Percentiles rank a stretch among this genome's conserved stretches.
Evolutionary conservation across 73 alveolate genomes (phyloP).

Genomic region (Uronychia binucleata): DNA sequence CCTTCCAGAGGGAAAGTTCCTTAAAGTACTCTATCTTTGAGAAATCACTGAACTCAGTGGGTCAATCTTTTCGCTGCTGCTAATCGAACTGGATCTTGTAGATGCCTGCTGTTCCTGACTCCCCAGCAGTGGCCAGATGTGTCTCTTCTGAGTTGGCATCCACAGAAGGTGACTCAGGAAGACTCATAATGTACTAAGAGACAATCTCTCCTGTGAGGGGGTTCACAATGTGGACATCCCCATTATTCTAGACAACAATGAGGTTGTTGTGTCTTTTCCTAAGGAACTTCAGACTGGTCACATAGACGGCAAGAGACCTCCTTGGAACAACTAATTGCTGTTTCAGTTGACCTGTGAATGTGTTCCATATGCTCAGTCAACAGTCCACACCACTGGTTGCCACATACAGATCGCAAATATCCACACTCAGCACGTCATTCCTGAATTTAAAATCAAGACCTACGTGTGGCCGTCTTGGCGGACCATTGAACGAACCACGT

Average conservation of each 20-base stretch:
- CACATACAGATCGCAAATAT: slow-evolving; percentile 35
- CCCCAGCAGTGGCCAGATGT: slow-evolving; percentile 33
- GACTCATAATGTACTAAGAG: background rate
- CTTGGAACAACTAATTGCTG: slow-evolving; percentile 14
- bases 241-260: slow-evolving; percentile 36
- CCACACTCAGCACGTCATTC: slow-evolving; percentile 34
- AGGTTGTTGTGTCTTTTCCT: slow-evolving; percentile 22
- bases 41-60: slow-evolving; percentile 2
- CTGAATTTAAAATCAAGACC: slow-evolving; percentile 19
- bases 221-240: slow-evolving; percentile 42
- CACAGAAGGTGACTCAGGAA: slow-evolving; percentile 27
- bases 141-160: slow-evolving; percentile 19
- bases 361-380: slow-evolving; percentile 40
- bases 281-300: slow-evolving; percentile 25
- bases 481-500: background rate
- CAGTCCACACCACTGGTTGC: slow-evolving; percentile 61
- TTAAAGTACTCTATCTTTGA: slow-evolving; percentile 11
- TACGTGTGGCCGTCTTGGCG: slow-evolving; percentile 9
- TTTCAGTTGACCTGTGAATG: slow-evolving; percentile 36
- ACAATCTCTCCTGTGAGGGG: slow-evolving; percentile 30
- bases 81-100: background rate
- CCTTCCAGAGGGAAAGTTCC: slow-evolving; percentile 10
- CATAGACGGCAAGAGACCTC: slow-evolving; percentile 25
- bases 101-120: slow-evolving; percentile 15
- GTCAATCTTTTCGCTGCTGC: background rate